Conservation (phyloP, 75 land plant species). For the Selaginella tamariscina region DNA sequence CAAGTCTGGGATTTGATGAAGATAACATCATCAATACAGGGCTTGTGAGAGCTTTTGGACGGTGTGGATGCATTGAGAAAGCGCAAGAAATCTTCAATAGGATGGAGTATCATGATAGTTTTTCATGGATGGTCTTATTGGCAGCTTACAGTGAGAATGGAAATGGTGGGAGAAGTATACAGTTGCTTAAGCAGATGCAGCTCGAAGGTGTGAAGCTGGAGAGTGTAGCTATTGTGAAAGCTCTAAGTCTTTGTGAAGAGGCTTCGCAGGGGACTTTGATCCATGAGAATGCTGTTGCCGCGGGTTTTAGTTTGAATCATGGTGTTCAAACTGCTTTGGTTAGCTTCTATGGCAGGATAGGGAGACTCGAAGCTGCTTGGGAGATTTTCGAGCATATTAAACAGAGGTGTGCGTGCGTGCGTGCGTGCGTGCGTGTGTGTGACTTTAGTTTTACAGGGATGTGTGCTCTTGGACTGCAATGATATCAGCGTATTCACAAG, state of each 20-base stretch:
- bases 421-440: too few species aligned
- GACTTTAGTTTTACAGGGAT: not conserved
- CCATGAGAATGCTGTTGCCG: not conserved
- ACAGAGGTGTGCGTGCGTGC: too few species aligned
- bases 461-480: not conserved
- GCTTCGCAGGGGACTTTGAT: not conserved
- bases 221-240: not conserved
- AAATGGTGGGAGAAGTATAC: not conserved
- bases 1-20: not conserved
- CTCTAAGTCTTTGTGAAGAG: not conserved
- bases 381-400: not conserved
- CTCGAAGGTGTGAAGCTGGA: not conserved
- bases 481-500: not conserved
- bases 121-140: not conserved
- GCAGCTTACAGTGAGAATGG: not conserved
- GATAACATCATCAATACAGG: not conserved
- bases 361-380: not conserved
- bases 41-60: not conserved
- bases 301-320: not conserved
- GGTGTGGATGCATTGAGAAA: not conserved
- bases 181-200: not conserved
- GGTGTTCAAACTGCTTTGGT: not conserved
- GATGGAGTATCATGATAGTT: not conserved
- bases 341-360: not conserved
- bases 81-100: not conserved